Evolutionary conservation across 225 moss, liverwort and hornwort genomes (phyloP).

Genomic region (Rhytidiadelphus loreus): DNA sequence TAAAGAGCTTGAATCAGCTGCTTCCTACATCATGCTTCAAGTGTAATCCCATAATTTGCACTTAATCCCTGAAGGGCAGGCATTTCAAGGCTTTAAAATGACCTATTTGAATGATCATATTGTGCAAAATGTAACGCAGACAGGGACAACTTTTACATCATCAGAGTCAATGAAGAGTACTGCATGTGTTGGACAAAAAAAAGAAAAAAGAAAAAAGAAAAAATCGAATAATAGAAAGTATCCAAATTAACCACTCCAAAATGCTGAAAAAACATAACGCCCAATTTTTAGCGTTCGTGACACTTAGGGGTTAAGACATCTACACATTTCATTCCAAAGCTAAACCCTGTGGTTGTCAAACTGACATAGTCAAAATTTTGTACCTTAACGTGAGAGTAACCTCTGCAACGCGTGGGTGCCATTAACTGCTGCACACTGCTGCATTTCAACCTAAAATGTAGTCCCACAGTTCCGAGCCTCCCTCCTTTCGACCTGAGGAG

Average conservation of each 20-base stretch:
- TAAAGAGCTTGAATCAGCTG: neutral
- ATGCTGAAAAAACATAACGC: neutral
- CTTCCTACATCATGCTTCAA: neutral
- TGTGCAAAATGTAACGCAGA: neutral
- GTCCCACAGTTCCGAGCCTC: neutral
- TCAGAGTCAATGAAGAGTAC: neutral
- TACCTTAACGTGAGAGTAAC: constrained; percentile 15
- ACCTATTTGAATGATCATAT: neutral
- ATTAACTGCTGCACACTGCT: neutral
- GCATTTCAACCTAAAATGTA: constrained; percentile 6
- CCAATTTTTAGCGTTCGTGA: neutral
- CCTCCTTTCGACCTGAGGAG: neutral
- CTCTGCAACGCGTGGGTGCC: neutral
- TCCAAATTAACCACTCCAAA: neutral
- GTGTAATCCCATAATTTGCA: neutral
- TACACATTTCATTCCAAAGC: neutral
- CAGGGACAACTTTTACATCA: neutral
- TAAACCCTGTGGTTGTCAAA: neutral
- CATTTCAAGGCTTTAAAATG: neutral
- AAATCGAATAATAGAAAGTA: too few relatives aligned
- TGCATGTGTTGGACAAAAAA: neutral
- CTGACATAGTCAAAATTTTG: neutral
- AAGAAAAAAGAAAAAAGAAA: neutral
- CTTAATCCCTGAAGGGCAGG: neutral
- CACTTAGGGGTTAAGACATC: neutral